Base-by-base conservation (phyloP, 768 basidiomycete genomes). In the Tricholoma matsutake region DNA sequence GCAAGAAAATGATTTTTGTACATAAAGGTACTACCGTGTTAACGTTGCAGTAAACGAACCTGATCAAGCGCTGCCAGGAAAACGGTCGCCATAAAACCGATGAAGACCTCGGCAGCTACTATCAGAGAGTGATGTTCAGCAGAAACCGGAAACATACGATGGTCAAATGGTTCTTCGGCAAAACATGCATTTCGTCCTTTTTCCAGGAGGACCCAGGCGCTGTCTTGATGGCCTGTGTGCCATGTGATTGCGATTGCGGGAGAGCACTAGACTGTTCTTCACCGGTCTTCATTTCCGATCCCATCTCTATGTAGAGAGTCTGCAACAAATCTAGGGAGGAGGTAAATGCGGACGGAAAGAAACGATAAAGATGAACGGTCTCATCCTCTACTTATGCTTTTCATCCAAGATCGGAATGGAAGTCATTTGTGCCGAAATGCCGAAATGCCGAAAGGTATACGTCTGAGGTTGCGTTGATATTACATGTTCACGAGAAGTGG, bases 61-160 rank as follows among this genome's bases (percentile, higher is more conserved):
- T 88, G 85, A 67, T 88, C 86, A 41, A 88, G 74, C 4, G 86
- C 85, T 7, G 84, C 83, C 62, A 82, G 69, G 62, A 83, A 82
- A 3, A 78, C 69, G 6, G 72, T 71, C n/a, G 72, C 63, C 79
- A 81, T 81, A 39, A 82, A 68, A 6, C 79, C 81, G 22, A 71
- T 59, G 58, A 82, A 81, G 7, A 83, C 82, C 81, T 83, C 58
- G 4, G 29, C n/a, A 32, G 1, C 52, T 18, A 16, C 61, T 5
- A 32, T 35, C 61, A 29, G 56, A 61, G 22, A 16, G 8, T 47
- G 37, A 20, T 2, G 25, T 18, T 29, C 18, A 47, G 11, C 18
- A 53, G 22, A 47, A 2, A 35, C 56, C 57, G 29, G 41, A 43
- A 47, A 70, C 75, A 47, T 58, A 84, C 83, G n/a, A 86, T 68